Evolutionary conservation across 2,329 filamentous ascomycete species (phyloP).

Genomic region (Phaeophleospora eucalypticola): DNA sequence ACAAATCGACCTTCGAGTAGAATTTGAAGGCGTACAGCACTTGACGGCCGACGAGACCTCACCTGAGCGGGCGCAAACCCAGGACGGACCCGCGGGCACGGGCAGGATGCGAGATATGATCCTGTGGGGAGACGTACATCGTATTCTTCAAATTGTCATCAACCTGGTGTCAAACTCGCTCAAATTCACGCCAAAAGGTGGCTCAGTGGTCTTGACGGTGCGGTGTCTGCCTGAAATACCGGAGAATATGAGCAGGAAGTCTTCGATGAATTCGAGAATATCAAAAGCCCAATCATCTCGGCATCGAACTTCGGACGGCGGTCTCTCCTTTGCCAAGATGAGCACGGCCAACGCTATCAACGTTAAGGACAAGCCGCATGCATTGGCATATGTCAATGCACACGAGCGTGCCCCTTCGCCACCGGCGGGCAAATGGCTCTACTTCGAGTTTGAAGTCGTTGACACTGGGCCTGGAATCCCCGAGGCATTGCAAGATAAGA

Average conservation of each 20-base stretch:
- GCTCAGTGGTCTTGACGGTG: conserved; percentile 71
- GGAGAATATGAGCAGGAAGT: conserved; percentile 38
- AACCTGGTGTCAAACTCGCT: conserved; percentile 88
- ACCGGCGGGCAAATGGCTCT: conserved; percentile 62
- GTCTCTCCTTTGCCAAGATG: conserved; percentile 2
- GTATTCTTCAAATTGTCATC: conserved; percentile 88
- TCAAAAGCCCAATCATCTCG: conserved; percentile 18
- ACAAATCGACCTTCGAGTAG: conserved; percentile 67
- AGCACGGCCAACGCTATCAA: conserved; percentile 46
- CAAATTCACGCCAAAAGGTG: conserved; percentile 79
- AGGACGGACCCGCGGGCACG: conserved; percentile 44
- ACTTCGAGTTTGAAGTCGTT: conserved; percentile 84
- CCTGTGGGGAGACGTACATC: conserved; percentile 86
- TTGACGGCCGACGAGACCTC: conserved; percentile 21
- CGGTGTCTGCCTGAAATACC: conserved; percentile 63
- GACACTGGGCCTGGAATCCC: conserved; percentile 87
- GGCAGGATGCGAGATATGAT: conserved; percentile 78
- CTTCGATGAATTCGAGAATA: conserved; percentile 32
- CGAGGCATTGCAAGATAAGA: conserved; percentile 68
- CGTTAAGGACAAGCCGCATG: conserved; percentile 36
- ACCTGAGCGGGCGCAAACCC: conserved; percentile 5
- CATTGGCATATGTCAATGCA: conserved; percentile 7
- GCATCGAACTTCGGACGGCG: conserved; percentile 7
- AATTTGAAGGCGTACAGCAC: conserved; percentile 57
- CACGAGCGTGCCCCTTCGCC: conserved; percentile 28